Evolutionary conservation across 805 yeast species (phyloP), one percentile per base, ranked within the genome.

Genomic region (Kuraishia capsulata): DNA sequence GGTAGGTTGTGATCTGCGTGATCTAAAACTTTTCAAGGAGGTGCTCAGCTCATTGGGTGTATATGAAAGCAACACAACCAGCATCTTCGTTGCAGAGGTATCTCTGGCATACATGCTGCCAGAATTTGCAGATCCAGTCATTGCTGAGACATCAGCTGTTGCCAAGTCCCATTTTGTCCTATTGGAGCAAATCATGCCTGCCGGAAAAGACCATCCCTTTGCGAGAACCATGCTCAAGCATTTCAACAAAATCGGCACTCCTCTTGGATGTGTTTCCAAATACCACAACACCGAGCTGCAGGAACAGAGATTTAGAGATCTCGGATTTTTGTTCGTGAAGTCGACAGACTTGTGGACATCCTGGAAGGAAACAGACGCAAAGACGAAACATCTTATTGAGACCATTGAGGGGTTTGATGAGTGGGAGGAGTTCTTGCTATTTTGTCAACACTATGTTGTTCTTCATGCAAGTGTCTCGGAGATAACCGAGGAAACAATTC

Each of bases 101-200:
- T 83, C 94, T 0, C 57, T 85, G 39, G 88, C 90, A 0, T 85
- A 84, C 53, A 84, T 85, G 92, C 62, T 67, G 29, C 78, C 82
- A 10, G 66, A 65, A 28, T 65, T 68, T 40, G 86, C 94, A 4
- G 78, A 85, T 51, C 64, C 67, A 2, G 70, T 85, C 5, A 73
- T 85, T 26, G 45, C 57, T 20, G 59, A 65, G 44, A 62, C 76
- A 2, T 61, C 78, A 3, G 40, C 40, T 1, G 56, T 74, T 13
- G 62, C 69, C 2, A 64, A 69, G 31, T 60, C 81, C 2, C 85
- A 81, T 50, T 78, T 84, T 42, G 47, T 81, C 1, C 64, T 82
- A 3, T 57, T 85, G 38, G 95, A 84, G 45, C 95, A 85, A 50
- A 55, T 83, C 11, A 54, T 81, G 37, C 92, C 92, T 1, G 67